Base-by-base conservation (phyloP, 2,329 filamentous ascomycete genomes). In the Periconia sp. region DNA sequence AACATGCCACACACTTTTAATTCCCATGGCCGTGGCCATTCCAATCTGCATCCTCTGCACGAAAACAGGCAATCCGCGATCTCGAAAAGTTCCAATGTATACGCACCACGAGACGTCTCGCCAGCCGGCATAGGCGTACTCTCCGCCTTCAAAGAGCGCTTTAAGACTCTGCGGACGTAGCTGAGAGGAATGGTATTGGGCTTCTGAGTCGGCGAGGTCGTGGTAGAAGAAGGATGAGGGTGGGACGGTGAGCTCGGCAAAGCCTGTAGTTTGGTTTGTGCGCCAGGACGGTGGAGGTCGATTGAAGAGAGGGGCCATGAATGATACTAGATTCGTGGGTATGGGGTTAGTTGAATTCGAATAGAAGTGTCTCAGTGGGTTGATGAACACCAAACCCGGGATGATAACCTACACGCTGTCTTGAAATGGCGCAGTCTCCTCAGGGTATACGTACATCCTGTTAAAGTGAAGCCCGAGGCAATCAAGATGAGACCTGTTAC, bases 171-270 rank as follows among this genome's bases (percentile, higher is more conserved):
- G 79, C 0, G 57, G 60, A 0, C 61, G 69, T 6, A 82, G 76
- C 53, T 75, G 72, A 0, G 61, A 62, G 1, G 73, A 72, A 76
- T 79, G 81, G 41, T 67, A 66, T 3, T 75, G 65, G 0, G 67
- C 77, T 48, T 82, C 80, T 1, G 76, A 72, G 0, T 56, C 61
- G 0, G 78, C 70, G 0, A 83, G 53, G 61, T 83, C 80, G 54
- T 82, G 78, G 53, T 82, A 83, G 52, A 83, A 79, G 2, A 82
- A 56, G 6, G 79, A 66, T 7, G 71, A 57, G 0, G 77, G 64
- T 17, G 75, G 58, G 19, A 55, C 61, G 15, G 71, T 62, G 5
- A 83, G 50, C 1, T 74, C 73, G 1, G 76, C 76, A 41, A 72
- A 76, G 3, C 79, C 79, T 0, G 71, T 79, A 1, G 41, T 45